These are phyloP conservation scores for Magnusiomyces paraingens DNA, from an alignment of 1,139 yeast species.

Conservation along the genomic window DNA sequence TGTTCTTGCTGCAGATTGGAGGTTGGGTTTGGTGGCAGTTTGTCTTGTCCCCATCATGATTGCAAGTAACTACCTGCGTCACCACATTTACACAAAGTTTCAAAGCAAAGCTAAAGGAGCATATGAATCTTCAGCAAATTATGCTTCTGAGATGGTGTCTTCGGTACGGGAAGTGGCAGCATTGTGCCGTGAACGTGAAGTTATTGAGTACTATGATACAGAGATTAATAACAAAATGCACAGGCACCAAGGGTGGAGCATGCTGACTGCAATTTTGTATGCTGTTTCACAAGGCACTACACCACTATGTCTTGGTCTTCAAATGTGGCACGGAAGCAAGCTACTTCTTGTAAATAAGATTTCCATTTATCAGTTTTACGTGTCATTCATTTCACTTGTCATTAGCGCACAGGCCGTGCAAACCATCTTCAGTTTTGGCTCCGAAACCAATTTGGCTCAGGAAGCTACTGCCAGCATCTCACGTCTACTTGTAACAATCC, in stretches of 20 bases:
- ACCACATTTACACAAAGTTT: constrained; percentile 71
- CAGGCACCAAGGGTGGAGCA: constrained; percentile 25
- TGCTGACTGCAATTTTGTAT: constrained; percentile 30
- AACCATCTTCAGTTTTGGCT: constrained; percentile 82
- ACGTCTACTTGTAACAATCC: constrained; percentile 62
- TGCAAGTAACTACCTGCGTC: constrained; percentile 71
- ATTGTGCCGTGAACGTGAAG: constrained; percentile 34
- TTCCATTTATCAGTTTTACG: constrained; percentile 31
- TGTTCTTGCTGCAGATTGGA: constrained; percentile 60
- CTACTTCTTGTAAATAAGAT: constrained; percentile 27
- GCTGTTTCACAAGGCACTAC: constrained; percentile 34
- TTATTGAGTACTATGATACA: constrained; percentile 25
- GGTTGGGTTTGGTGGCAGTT: constrained; percentile 59
- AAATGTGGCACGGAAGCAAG: constrained; percentile 37
- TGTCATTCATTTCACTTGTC: constrained; percentile 47
- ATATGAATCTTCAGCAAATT: constrained; percentile 34
- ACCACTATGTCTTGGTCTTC: constrained; percentile 36
- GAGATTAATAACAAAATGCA: constrained; percentile 30
- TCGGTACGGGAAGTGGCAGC: constrained; percentile 36
- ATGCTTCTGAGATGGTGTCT: constrained; percentile 34
- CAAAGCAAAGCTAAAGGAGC: constrained; percentile 42
- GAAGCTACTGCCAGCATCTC: constrained; percentile 71
- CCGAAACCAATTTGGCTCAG: constrained; percentile 48
- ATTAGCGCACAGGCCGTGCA: constrained; percentile 84
- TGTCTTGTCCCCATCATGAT: constrained; percentile 56